Conservation (phyloP, 768 basidiomycete genomes). For the Collybia sordida region DNA sequence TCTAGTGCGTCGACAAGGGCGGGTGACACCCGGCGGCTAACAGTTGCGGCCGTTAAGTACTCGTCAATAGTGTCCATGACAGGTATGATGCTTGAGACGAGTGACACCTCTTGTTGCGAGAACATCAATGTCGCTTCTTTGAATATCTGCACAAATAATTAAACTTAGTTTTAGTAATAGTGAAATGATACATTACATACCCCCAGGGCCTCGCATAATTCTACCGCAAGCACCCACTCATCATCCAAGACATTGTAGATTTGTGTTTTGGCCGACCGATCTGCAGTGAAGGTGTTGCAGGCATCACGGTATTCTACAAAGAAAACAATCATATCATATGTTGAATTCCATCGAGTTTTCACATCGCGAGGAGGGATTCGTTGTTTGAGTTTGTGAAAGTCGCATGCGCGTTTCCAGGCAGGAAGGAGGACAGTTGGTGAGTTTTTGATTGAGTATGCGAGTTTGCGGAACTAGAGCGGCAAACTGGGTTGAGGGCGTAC, state of each 20-base stretch:
- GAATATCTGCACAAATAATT: constrained; percentile 21
- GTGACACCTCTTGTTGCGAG: constrained; percentile 20
- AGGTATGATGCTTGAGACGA: constrained; percentile 32
- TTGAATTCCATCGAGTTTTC: too few species aligned
- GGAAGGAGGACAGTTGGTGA: constrained; percentile 8
- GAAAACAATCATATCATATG: constrained; percentile 30
- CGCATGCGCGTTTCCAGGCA: constrained; percentile 6
- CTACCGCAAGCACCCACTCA: constrained; percentile 26
- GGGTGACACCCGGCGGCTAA: constrained; percentile 1
- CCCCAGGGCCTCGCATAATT: constrained; percentile 26
- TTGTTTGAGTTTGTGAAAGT: constrained; percentile 3
- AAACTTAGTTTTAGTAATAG: neutral
- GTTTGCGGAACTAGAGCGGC: neutral
- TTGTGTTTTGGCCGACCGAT: constrained; percentile 10
- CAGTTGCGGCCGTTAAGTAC: constrained; percentile 7
- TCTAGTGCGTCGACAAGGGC: constrained; percentile 19
- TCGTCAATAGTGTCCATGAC: constrained; percentile 36
- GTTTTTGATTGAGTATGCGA: constrained; percentile 7
- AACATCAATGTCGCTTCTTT: constrained; percentile 31
- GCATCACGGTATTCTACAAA: constrained; percentile 23
- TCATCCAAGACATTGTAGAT: constrained; percentile 13
- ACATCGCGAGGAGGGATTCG: constrained; percentile 29
- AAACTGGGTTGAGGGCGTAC: neutral
- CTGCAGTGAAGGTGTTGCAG: constrained; percentile 19
- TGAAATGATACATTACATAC: constrained; percentile 13